Percentiles rank a stretch among this genome's conserved stretches.
Conservation (phyloP, 2,329 filamentous ascomycete genomes). For the Fusarium solani-melongenae region DNA sequence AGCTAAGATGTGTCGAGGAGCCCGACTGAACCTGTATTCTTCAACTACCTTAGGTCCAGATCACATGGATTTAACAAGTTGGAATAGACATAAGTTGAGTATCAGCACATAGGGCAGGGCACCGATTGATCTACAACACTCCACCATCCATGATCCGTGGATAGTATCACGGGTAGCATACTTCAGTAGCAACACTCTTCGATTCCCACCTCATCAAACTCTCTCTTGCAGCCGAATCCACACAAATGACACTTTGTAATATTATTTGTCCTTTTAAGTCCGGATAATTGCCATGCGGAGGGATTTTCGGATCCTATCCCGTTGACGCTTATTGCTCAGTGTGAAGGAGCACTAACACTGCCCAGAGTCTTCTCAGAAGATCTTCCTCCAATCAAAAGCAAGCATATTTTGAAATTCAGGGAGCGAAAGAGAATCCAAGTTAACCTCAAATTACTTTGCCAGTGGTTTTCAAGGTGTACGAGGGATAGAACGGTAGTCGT, state of each 20-base stretch:
- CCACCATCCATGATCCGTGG: not conserved
- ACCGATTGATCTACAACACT: not conserved
- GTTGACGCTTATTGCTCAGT: not conserved
- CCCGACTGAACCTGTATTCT: not conserved
- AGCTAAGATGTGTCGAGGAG: not conserved
- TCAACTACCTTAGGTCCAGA: not conserved
- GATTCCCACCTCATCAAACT: not conserved
- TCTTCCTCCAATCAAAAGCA: not conserved
- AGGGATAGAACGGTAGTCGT: not conserved
- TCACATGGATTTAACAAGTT: not conserved
- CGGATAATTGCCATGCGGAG: not conserved
- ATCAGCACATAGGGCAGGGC: not conserved
- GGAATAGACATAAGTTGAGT: rapidly evolving
- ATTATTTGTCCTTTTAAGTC: not conserved
- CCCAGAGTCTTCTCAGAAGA: not conserved
- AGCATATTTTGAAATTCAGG: not conserved
- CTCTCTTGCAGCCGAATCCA: not conserved
- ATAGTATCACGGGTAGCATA: not conserved
- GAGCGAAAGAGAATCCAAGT: not conserved
- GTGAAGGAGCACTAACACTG: not conserved
- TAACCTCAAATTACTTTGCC: rapidly evolving
- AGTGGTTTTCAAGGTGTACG: not conserved
- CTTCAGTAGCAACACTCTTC: not conserved
- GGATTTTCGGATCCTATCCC: not conserved
- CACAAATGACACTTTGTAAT: rapidly evolving